Conservation (phyloP, 2,329 filamentous ascomycete species). For the Scytalidium sp. region DNA sequence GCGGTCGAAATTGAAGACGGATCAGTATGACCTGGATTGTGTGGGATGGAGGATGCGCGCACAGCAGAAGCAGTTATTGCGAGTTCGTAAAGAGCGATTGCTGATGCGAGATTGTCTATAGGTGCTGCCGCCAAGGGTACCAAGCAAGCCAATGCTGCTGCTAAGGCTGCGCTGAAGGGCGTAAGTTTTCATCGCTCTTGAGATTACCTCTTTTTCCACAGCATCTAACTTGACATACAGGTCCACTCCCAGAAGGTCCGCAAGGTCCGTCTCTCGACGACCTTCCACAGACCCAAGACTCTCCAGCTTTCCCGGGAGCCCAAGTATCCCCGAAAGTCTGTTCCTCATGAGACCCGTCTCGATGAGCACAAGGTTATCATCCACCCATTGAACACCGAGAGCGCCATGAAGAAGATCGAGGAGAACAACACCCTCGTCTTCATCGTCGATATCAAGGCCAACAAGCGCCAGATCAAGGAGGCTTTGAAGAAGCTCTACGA, state of each 20-base stretch:
- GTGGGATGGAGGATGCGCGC: conserved; percentile 23
- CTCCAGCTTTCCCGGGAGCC: conserved; percentile 84
- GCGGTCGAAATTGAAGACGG: neutral
- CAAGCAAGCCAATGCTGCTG: conserved; percentile 90
- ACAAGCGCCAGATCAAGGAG: conserved; percentile 99
- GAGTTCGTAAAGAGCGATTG: conserved; percentile 71
- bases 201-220: conserved; percentile 38
- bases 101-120: conserved; percentile 59
- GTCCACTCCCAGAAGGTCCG: conserved; percentile 79
- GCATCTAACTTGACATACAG: conserved; percentile 38
- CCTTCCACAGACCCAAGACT: conserved; percentile 98
- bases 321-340: conserved; percentile 96
- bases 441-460: conserved; percentile 95
- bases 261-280: conserved; percentile 90
- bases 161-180: conserved; percentile 94
- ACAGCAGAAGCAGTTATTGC: conserved; percentile 72
- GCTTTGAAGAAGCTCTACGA: conserved; percentile 99
- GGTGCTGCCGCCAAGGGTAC: conserved; percentile 52
- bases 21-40: conserved; percentile 8
- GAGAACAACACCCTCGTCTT: conserved; percentile 99
- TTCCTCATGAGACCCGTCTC: conserved; percentile 84
- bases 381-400: conserved; percentile 99
- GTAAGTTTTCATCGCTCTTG: conserved; percentile 58
- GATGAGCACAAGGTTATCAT: conserved; percentile 98
- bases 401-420: conserved; percentile 99